Evolutionary conservation across 2,329 filamentous ascomycete genomes (phyloP), one percentile per base, ranked within the genome.

Genomic region (Alternaria gansuensis): DNA sequence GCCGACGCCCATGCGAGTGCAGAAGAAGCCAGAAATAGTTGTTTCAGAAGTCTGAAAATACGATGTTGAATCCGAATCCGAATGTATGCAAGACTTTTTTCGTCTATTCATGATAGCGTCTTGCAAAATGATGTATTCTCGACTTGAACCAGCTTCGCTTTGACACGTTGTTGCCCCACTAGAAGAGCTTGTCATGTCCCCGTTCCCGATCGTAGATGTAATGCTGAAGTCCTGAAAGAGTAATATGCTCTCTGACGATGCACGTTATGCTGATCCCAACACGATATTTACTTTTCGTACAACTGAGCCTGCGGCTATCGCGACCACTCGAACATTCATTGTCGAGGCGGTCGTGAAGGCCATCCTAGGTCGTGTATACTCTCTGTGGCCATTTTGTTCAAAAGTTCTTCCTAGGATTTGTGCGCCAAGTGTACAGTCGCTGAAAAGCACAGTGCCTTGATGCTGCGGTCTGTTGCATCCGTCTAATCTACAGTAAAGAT

Each of bases 1-100:
- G 51, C 62, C 49, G 28, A 51, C 49, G 26, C 49, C 49, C 7
- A 51, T 51, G 49, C 49, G 49, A 8, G 49, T 33, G 26, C 49
- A 40, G 8, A 51, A 41, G 21, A 51, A 51, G 36, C 36, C 36
- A 41, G 17, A 41, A 9, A 23, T 24, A 29, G 17, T 40, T 17
- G 8, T 40, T 14, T 33, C 11, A 14, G 36, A 51, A 41, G 49
- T 51, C 8, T 51, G 29, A 51, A 11, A 23, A 34, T 14, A 11
- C 8, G 31, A 13, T 21, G 7, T 31, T 23, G 29, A 34, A 46
- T 24, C n/a, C n/a, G n/a, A 31, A 10, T 46, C 11, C 29, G 29
- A 23, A 7, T 46, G 10, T 6, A 34, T 14, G 10, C 33, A 24
- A 24, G 21, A 46, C 9, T 24, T 34, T 17, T 5, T 23, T 40